Evolutionary conservation across 2,329 filamentous ascomycete species (phyloP), one percentile per base, ranked within the genome.

Genomic region (Parascedosporium putredinis): DNA sequence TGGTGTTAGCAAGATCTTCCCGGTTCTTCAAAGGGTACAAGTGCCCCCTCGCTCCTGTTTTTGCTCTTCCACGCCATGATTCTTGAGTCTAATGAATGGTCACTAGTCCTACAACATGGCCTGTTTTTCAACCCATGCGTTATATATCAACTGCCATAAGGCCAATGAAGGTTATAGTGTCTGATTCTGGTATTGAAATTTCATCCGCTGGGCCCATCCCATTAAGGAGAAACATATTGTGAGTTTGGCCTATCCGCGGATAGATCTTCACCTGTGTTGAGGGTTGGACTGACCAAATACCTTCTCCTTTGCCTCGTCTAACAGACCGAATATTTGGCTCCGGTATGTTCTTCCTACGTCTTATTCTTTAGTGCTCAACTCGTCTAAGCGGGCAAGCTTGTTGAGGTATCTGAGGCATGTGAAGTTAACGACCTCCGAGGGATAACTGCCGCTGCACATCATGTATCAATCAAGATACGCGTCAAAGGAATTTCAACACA

Each of bases 401-500:
- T n/a, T n/a, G n/a, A n/a, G n/a, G n/a, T n/a, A n/a, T n/a, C n/a
- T n/a, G n/a, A n/a, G n/a, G n/a, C n/a, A n/a, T n/a, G n/a, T n/a
- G n/a, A n/a, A n/a, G n/a, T n/a, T n/a, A n/a, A n/a, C n/a, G n/a
- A n/a, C n/a, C n/a, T n/a, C 7, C 4, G 29, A 69, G 69, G 20
- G 69, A 72, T 50, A 71, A 70, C 45, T 72, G 69, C 53, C 66
- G 65, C n/a, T 72, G 69, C 54, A 56, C 51, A 2, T 46, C 61
- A 44, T 72, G 69, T 47, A 62, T 71, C 14, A 68, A 72, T 43
- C 62, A 64, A 45, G 64, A 68, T 40, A 72, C 69, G 12, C 59
- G 64, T 56, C 69, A 72, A 53, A 59, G 67, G 47, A 69, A 64
- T 49, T 64, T 69, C 52, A 60, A 72, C 34, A 70, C 67, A 1